These are phyloP conservation scores for Cytidiella melzeri DNA, from an alignment of 768 basidiomycete genomes.

Conservation along the genomic window DNA sequence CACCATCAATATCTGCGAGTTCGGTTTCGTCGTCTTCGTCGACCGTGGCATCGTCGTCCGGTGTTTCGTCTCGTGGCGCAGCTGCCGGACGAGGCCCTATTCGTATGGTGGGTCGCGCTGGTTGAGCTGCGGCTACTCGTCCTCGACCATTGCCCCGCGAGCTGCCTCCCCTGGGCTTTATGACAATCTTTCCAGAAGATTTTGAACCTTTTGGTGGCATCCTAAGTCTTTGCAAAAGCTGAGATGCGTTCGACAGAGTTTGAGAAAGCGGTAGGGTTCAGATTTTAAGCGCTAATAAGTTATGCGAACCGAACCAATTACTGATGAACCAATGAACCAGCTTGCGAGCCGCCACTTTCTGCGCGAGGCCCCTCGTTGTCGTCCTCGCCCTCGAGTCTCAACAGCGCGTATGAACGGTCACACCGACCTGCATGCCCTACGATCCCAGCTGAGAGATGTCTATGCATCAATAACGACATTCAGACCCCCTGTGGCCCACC, in stretches of 20 bases:
- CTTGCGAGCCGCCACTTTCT: too few species aligned
- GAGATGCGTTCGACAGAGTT: too few species aligned
- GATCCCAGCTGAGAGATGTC: constrained; percentile 21
- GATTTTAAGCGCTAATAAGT: too few species aligned
- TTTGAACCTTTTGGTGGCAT: constrained; percentile 16
- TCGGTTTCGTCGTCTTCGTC: constrained; percentile 28
- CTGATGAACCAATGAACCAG: too few species aligned
- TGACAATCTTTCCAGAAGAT: constrained; percentile 32
- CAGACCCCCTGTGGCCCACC: constrained; percentile 15
- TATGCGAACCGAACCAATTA: too few species aligned
- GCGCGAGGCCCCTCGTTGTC: too few species aligned
- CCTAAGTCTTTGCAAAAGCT: too few species aligned
- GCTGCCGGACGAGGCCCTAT: constrained; percentile 17
- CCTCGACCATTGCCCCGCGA: constrained; percentile 20
- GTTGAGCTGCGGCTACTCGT: constrained; percentile 23
- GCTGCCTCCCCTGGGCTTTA: constrained; percentile 27
- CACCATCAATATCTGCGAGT: constrained; percentile 19
- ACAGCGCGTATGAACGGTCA: constrained; percentile 15
- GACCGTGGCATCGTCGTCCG: constrained; percentile 24
- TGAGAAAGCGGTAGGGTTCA: too few species aligned
- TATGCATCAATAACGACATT: constrained; percentile 22
- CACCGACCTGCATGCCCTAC: constrained; percentile 20
- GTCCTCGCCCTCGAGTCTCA: too few species aligned
- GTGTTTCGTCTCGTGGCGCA: constrained; percentile 18
- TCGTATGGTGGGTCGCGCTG: constrained; percentile 24